phyloP scores from a whole-genome alignment of 129 eudicot species.

The Ambrosia trifida region DNA sequence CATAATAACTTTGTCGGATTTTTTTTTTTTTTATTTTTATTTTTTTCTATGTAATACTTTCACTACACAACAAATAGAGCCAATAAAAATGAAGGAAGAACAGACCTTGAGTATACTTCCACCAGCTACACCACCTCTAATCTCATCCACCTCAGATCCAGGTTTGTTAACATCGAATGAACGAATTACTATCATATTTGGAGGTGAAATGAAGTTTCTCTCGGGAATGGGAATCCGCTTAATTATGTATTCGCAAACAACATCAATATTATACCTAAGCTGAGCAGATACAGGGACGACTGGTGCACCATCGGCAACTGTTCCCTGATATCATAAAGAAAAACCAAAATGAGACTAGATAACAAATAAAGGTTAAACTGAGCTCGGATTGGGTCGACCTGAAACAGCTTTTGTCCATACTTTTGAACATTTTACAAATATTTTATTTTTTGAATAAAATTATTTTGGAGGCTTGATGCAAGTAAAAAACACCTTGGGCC shows the following conservation, averaged over 20 bases:
- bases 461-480: background rate
- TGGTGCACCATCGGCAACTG: conserved; percentile 96
- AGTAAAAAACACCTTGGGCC: background rate
- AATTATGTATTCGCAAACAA: conserved; percentile 86
- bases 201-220: conserved; percentile 88
- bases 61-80: background rate
- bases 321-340: conserved; percentile 55
- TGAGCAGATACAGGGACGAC: conserved; percentile 96
- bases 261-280: conserved; percentile 90
- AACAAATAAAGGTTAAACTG: background rate
- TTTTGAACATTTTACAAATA: background rate
- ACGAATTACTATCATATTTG: conserved; percentile 96
- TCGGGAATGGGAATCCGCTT: conserved; percentile 94
- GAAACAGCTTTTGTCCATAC: background rate
- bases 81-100: background rate
- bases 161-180: conserved; percentile 98
- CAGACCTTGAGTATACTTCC: conserved; percentile 95
- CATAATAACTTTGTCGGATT: background rate
- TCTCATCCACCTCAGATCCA: conserved; percentile 92
- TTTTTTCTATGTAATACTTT: background rate
- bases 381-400: background rate
- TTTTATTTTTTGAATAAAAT: background rate
- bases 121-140: conserved; percentile 97
- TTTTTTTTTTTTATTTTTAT: background rate
- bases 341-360: background rate